Percentiles rank a stretch among this genome's conserved stretches.
Conservation (phyloP, 352 stramenopile species). For the Plasmopara muralis region DNA sequence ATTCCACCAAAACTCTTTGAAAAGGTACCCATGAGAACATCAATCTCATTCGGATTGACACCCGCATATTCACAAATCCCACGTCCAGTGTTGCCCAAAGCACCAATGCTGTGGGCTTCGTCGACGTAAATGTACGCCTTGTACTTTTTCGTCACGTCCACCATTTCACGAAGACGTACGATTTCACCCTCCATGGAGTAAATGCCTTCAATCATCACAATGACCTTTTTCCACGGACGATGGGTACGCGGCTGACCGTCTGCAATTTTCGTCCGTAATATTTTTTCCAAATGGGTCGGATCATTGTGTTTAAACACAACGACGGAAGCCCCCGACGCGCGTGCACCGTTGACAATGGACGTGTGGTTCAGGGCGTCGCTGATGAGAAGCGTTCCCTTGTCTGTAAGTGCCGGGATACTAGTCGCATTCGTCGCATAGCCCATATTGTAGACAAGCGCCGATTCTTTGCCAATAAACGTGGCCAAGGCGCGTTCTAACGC, state of each 20-base stretch:
- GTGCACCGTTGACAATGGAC: constrained; percentile 96
- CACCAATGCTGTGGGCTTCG: constrained; percentile 96
- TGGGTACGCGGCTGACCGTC: constrained; percentile 89
- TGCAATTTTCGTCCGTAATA: constrained; percentile 70
- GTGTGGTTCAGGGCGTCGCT: constrained; percentile 98
- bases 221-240: constrained; percentile 95
- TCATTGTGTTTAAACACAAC: constrained; percentile 98
- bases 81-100: constrained; percentile 89
- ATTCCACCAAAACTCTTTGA: constrained; percentile 98
- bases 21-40: constrained; percentile 99
- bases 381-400: constrained; percentile 92
- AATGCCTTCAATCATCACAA: constrained; percentile 96
- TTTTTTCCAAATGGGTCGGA: constrained; percentile 85
- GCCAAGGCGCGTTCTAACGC: constrained; percentile 92
- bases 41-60: constrained; percentile 94
- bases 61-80: constrained; percentile 93
- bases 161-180: constrained; percentile 89
- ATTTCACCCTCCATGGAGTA: constrained; percentile 99
- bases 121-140: constrained; percentile 97
- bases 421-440: constrained; percentile 98
- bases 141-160: constrained; percentile 94
- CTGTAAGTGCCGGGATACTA: constrained; percentile 94
- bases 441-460: constrained; percentile 97
- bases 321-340: constrained; percentile 88
- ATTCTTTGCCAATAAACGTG: constrained; percentile 95